Evolutionary conservation across 495 filamentous ascomycete species (phyloP), one percentile per base, ranked within the genome.

Genomic region (Hyaloscypha hepaticicola): DNA sequence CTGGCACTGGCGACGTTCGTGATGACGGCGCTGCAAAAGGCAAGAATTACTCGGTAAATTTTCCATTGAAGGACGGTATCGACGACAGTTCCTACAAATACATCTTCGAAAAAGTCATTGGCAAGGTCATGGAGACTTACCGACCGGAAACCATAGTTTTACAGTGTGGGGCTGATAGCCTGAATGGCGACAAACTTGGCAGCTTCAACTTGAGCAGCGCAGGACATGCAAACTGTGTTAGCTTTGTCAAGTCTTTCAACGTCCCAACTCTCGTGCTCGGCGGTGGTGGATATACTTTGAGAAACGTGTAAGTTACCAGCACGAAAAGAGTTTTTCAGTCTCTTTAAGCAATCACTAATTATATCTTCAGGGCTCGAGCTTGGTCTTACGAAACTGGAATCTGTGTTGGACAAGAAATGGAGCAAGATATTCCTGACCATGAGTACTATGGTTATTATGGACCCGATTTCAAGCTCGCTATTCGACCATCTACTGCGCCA

Each of bases 131-230:
- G 93, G 87, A 96, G 59, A 96, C 87, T 76, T 98, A 96, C 76
- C 85, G 87, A 28, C 94, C 94, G 0, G 89, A 93, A 71, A 94
- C 95, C n/a, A 89, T 98, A 2, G 94, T 98, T 14, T 83, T 98
- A 19, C 94, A 98, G 75, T 98, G 94, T 70, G 94, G 94, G 57
- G 93, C 93, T 33, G 94, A 98, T 75, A 93, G 89, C 74, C 77
- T 98, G 29, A 96, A 91, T 2, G 95, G 94, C 22, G 94, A 98
- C 76, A 85, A 93, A 29, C 78, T 98, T 25, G 94, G 94, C 26
- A 96, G 93, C 76, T 97, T 98, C 76, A 98, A 98, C 70, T 80
- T 98, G n/a, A 96, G 91, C 74, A 97, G 97, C 94, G 82, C 87
- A 53, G 94, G 94, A 3, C 94, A 98, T 67, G 94, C 95, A 45